Base-by-base conservation (phyloP, 2,329 filamentous ascomycete genomes). In the Exophiala bonariae region DNA sequence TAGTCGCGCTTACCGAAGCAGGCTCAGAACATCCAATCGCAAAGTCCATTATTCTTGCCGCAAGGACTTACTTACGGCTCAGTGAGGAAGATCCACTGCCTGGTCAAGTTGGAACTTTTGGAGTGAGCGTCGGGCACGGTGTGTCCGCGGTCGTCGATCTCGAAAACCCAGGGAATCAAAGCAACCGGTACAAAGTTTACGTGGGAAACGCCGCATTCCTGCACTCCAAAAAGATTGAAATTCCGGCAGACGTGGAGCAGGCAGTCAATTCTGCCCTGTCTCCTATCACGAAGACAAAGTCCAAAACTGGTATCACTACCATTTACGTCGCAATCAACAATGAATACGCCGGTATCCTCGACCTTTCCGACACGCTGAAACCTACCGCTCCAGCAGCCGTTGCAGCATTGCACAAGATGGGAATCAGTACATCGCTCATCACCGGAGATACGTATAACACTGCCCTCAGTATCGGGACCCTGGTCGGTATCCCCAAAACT, bases 21-120 rank as follows among this genome's bases (percentile, higher is more conserved):
- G 87, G 89, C 56, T 96, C 89, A 62, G 93, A 99, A 68, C 93
- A 99, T 63, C 93, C 93, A 1, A 87, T 97, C 47, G 93, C 91
- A n/a, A 89, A 84, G 61, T 92, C 93, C 11, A 87, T 97, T 41
- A 74, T 95, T 4, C 69, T 72, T 1, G 83, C 83, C 20, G 90
- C 92, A 3, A 91, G 88, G 59, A 74, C 80, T 2, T 82, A 92
- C 63, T 81, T 96, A 7, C 83, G 82, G 3, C 67, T 96, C 31
- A 83, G 81, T 13, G 66, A 76, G 2, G 89, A 95, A 48, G 85
- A 80, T 6, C 80, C 83, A 14, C 78, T 97, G 23, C 87, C 95
- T 50, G 93, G 93, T 38, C 88, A 81, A 56, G 79, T 95, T 31
- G 89, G 87, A 44, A 86, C 95, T 26, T 97, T 99, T 65, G 81